Evolutionary conservation across 805 yeast genomes (phyloP), one percentile per base, ranked within the genome.

Genomic region (Saccharomycopsis schoenii): DNA sequence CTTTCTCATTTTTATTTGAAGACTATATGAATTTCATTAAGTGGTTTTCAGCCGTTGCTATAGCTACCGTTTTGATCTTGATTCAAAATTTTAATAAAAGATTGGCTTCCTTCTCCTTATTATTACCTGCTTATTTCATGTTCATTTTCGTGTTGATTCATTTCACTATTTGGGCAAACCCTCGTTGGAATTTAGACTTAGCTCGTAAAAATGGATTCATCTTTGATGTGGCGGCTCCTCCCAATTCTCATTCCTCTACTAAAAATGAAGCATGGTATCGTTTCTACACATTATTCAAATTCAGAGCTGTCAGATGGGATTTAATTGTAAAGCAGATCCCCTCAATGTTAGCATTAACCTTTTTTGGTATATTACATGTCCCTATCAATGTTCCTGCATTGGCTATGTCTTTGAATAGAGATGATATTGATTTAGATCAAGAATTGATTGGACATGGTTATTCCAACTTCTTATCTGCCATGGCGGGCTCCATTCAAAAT

Each of bases 351-450:
- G 99, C 99, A 0, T 77, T 94, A 65, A 92, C 98, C 0, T 94
- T 94, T 70, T 94, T 94, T 69, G 99, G 99, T 12, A 87, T 94
- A 47, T 75, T 94, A 60, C 99, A 94, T 68, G 99, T 94, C 11
- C 99, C 99, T 3, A 94, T 94, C 63, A 94, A 94, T 70, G 97
- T 94, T 14, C 99, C 99, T 1, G 98, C 99, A 0, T 77, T 94
- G 56, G 97, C 98, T 0, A 94, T 92, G 17, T 87, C 96, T 5
- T 81, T 89, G 0, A 89, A 89, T 2, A 86, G 88, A 80, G 94
- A 88, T 71, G 74, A 78, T 55, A 83, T 88, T 66, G 96, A 92
- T 70, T 96, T 94, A 50, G 96, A 94, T 72, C 80, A 92, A 62
- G 99, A 94, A 73, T 79, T 94, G 61, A 86, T 93, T 39, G 97